These are phyloP conservation scores for Geotrichum citri-aurantii DNA, from an alignment of 1,139 yeast genomes.

Conservation along the genomic window DNA sequence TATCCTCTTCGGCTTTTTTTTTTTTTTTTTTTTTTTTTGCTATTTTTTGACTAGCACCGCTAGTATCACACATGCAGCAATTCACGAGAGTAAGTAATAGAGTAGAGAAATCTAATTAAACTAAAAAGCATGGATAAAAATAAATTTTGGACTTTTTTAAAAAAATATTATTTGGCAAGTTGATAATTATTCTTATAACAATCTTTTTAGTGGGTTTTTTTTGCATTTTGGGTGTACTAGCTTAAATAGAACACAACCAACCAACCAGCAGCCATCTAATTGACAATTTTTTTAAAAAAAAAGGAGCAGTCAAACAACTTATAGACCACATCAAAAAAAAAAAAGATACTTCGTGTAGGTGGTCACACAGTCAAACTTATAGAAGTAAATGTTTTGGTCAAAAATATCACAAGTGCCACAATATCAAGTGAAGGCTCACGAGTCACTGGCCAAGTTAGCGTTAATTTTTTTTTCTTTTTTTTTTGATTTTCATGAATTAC, in stretches of 20 bases:
- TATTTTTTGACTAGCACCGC: no score
- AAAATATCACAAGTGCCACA: not conserved
- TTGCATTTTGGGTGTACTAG: not conserved
- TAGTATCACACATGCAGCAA: not conserved
- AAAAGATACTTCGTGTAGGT: no score
- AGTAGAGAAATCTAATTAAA: not conserved
- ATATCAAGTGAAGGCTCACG: not conserved
- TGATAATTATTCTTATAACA: not conserved
- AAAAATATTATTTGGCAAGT: no score
- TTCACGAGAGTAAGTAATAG: not conserved
- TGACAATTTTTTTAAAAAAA: no score
- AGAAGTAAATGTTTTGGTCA: not conserved
- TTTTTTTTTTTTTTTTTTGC: not conserved
- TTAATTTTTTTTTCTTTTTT: not conserved
- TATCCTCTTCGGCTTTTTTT: not conserved
- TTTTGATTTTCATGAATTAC: no score
- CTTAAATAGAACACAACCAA: no score
- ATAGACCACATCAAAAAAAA: no score
- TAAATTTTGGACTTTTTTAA: no score
- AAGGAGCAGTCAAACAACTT: no score
- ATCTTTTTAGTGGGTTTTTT: not conserved
- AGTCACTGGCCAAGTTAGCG: not conserved
- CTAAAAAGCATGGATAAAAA: not conserved
- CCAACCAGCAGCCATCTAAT: no score
- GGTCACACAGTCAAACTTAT: not conserved